These are phyloP conservation scores for Sonneratia caseolaris DNA, from an alignment of 345 rosid species.

Conservation along the genomic window DNA sequence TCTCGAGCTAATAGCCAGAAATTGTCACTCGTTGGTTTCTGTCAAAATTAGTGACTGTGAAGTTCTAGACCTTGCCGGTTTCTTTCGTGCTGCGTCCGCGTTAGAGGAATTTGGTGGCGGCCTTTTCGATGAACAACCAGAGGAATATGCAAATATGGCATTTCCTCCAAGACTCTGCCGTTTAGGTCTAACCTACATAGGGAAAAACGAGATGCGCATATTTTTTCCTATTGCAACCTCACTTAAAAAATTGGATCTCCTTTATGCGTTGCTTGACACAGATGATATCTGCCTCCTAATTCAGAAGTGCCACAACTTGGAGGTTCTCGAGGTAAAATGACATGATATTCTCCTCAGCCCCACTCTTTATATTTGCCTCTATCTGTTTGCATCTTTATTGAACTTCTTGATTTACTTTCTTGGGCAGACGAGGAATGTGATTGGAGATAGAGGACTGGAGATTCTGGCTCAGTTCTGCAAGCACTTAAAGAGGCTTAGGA, in stretches of 20 bases:
- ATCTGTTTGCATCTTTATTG: neutral
- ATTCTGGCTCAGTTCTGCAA: slow-evolving; percentile 64
- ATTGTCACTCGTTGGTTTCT: slow-evolving; percentile 55
- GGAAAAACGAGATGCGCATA: slow-evolving; percentile 61
- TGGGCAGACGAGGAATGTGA: slow-evolving; percentile 84
- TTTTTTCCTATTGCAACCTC: slow-evolving; percentile 64
- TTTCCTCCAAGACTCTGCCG: slow-evolving; percentile 61
- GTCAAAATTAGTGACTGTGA: slow-evolving; percentile 73
- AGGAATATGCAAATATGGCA: slow-evolving; percentile 31
- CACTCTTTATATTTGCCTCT: neutral
- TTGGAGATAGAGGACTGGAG: slow-evolving; percentile 90
- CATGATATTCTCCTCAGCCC: neutral
- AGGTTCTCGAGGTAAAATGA: slow-evolving; percentile 76
- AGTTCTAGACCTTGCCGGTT: slow-evolving; percentile 54
- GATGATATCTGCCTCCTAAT: slow-evolving; percentile 79
- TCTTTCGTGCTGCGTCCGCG: slow-evolving; percentile 51
- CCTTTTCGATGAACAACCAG: slow-evolving; percentile 43
- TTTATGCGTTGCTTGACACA: slow-evolving; percentile 66
- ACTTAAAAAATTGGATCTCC: slow-evolving; percentile 78
- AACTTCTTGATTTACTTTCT: neutral
- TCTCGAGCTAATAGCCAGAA: slow-evolving; percentile 68
- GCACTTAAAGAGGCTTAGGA: slow-evolving; percentile 74
- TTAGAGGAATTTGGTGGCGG: slow-evolving; percentile 96
- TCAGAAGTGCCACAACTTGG: slow-evolving; percentile 73
- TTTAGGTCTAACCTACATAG: slow-evolving; percentile 68